Evolutionary conservation across 768 basidiomycete genomes (phyloP), one percentile per base, ranked within the genome.

Genomic region (Russula foetens): DNA sequence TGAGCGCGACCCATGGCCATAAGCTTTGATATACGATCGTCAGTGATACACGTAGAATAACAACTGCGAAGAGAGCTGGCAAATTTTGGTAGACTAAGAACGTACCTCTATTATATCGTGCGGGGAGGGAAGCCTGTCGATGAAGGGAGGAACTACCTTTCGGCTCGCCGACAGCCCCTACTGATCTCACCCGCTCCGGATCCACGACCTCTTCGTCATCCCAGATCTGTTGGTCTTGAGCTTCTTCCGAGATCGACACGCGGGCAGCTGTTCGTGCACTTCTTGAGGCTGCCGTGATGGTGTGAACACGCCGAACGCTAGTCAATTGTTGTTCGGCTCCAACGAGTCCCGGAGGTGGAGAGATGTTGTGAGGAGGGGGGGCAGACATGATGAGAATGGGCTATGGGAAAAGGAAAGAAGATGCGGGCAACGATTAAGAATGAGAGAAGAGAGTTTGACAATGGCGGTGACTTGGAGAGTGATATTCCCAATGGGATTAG

Each of bases 1-100:
- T 68, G 83, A 74, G 59, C 73, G 65, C 14, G 43, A 56, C 11
- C 31, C 49, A 1, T 66, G 65, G 3, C 52, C 63, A 58, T 66
- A 66, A 46, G 63, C 65, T 66, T 56, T 24, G 53, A 28, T 43
- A 14, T n/a, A 9, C 35, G 29, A 45, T 12, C 26, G 43, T 64
- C 41, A 64, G 46, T 33, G 38, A 52, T 23, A 33, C 21, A 52
- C 19, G 41, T n/a, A n/a, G n/a, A 15, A n/a, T 12, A 12, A 43
- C 44, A 12, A 53, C 7, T 15, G 19, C 21, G 51, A 31, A 21
- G 39, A 31, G 7, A 26, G 15, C 21, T 7, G 45, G 23, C 29
- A 29, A 14, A 44, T 35, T 19, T 43, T 23, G n/a, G 39, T 24
- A 21, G 17, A 4, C 44, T 12, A 47, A 49, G 21, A 31, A 44